A percentile compares a stretch with the other conserved stretches of the same genome.
phyloP scores from a whole-genome alignment of 2,329 filamentous ascomycete genomes.

The Ophiostoma himal-ulmi region DNA sequence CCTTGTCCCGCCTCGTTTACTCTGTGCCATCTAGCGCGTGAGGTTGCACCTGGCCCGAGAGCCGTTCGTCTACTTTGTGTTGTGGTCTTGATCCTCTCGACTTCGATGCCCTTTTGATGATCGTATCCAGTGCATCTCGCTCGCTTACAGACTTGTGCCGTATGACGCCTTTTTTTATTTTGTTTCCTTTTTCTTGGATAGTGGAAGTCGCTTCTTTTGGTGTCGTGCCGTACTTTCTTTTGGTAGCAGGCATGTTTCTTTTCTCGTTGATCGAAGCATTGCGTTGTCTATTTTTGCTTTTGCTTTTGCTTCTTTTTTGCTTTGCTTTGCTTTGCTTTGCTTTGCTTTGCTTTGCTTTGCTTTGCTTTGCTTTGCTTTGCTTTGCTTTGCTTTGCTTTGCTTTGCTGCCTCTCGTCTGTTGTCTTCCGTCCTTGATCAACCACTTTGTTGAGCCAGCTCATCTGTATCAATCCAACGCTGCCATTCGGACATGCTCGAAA shows the following conservation, averaged over 20 bases:
- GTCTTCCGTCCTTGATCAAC: not conserved
- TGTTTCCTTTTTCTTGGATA: not conserved
- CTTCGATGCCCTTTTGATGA: not conserved
- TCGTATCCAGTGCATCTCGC: not conserved
- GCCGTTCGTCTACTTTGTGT: not conserved
- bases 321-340: not conserved
- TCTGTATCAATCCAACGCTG: too few species aligned
- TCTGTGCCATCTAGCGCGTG: too few species aligned
- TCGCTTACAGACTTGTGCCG: not conserved
- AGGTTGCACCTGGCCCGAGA: too few species aligned
- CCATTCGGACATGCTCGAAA: too few species aligned
- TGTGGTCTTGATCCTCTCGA: not conserved
- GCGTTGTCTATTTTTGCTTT: not conserved
- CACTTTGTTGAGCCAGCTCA: too few species aligned
- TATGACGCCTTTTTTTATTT: not conserved
- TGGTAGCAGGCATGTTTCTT: not conserved
- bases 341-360: not conserved
- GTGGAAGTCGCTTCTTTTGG: not conserved
- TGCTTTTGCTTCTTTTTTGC: not conserved
- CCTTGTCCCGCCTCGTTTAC: too few species aligned
- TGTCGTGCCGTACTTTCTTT: not conserved
- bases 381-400: not conserved
- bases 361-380: not conserved
- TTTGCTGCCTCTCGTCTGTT: not conserved
- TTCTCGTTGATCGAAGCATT: too few species aligned